A percentile compares a stretch with the other conserved stretches of the same genome.
Evolutionary conservation across 176 grass and related monocot species (phyloP).

Genomic region (Secale cereale): DNA sequence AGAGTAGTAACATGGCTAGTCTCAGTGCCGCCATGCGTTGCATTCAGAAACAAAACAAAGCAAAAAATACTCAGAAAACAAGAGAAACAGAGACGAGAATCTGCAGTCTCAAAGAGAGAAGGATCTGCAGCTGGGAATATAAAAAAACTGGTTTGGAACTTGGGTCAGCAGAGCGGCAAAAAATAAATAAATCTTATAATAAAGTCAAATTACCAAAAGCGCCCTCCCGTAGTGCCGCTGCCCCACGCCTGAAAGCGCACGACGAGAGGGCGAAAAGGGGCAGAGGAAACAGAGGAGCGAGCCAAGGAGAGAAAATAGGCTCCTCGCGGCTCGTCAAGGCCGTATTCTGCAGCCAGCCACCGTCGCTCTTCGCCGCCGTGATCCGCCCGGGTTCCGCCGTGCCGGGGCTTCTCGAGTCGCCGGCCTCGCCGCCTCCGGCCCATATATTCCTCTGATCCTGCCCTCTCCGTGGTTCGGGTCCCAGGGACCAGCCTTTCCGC

Average conservation of each 20-base stretch:
- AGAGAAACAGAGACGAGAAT: background rate
- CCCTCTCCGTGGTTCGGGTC: background rate
- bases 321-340: background rate
- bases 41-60: background rate
- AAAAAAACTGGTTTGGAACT: constrained; percentile 8
- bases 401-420: background rate
- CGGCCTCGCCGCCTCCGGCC: background rate
- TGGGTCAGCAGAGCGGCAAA: background rate
- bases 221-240: background rate
- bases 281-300: background rate
- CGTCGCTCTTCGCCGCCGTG: background rate
- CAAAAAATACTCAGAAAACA: background rate
- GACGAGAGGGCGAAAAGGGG: background rate
- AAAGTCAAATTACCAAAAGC: constrained; percentile 8
- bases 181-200: background rate
- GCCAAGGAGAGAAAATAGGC: background rate
- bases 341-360: background rate
- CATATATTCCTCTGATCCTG: background rate
- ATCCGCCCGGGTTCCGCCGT: constrained; percentile 7
- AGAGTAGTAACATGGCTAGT: too few relatives aligned
- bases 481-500: background rate
- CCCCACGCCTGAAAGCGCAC: background rate
- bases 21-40: background rate
- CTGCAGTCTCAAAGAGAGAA: background rate
- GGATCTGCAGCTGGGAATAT: background rate